A percentile compares a stretch with the other conserved stretches of the same genome.
Conservation (phyloP, 768 basidiomycete genomes). For the Suillus paluster region DNA sequence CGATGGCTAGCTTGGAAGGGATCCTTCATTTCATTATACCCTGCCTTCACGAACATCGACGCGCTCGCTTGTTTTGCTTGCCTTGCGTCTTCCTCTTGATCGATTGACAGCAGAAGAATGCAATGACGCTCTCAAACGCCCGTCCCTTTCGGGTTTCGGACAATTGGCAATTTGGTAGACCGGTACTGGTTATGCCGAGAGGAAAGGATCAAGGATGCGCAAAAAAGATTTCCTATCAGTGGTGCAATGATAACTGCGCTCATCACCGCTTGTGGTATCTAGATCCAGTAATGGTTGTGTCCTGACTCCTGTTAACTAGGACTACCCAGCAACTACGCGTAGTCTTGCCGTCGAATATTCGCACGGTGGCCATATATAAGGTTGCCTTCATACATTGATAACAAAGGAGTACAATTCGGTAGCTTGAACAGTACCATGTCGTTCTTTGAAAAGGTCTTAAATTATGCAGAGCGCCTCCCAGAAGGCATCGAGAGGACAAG, state of each 20-base stretch:
- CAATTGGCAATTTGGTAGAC: no score
- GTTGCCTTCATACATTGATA: not conserved
- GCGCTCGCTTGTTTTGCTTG: not conserved
- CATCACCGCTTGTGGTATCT: not conserved
- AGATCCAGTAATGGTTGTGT: no score
- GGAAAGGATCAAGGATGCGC: not conserved
- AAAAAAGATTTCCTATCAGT: no score
- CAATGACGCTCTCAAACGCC: not conserved
- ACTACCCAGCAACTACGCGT: no score
- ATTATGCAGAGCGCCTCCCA: conserved; percentile 41
- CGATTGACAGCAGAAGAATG: not conserved
- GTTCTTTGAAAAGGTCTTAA: conserved; percentile 42
- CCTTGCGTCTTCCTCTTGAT: not conserved
- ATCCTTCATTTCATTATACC: not conserved
- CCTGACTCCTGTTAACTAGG: no score
- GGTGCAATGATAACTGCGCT: not conserved
- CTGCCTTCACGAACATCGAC: not conserved
- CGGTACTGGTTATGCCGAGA: not conserved
- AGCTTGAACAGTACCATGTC: conserved; percentile 34
- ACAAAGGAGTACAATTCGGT: not conserved
- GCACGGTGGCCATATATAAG: conserved; percentile 4
- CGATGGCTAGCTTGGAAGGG: conserved; percentile 72
- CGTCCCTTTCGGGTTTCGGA: not conserved
- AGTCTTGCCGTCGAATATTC: no score
- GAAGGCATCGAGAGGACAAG: conserved; percentile 42